Conservation (phyloP, 495 filamentous ascomycete genomes). For the Aspergillus olivimuriae region DNA sequence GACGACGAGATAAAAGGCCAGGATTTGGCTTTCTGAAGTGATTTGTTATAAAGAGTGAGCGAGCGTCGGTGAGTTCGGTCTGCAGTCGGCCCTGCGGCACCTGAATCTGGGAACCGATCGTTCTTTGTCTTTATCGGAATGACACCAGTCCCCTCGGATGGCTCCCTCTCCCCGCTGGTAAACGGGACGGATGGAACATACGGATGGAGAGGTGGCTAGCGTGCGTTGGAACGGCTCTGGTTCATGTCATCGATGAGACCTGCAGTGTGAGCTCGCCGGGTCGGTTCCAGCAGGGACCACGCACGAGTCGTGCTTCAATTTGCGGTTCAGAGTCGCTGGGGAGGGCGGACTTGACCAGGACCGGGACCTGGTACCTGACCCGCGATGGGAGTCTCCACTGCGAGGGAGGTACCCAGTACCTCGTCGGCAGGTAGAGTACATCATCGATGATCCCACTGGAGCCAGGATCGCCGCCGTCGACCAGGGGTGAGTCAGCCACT, state of each 20-base stretch:
- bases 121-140: slow-evolving; percentile 13
- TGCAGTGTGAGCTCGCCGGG: neutral
- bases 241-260: neutral
- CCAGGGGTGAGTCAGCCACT: slow-evolving; percentile 7
- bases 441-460: neutral
- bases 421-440: neutral
- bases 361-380: too few species aligned
- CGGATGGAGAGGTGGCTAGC: neutral
- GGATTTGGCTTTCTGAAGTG: slow-evolving; percentile 19
- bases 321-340: too few species aligned
- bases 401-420: too few species aligned
- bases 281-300: neutral
- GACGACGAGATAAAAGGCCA: slow-evolving; percentile 15
- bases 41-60: slow-evolving; percentile 28
- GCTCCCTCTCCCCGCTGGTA: neutral
- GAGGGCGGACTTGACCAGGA: too few species aligned
- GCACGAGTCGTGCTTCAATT: too few species aligned
- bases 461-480: neutral
- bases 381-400: too few species aligned
- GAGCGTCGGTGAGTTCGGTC: too few species aligned
- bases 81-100: too few species aligned
- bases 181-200: slow-evolving; percentile 9
- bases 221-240: neutral
- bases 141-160: slow-evolving; percentile 7
- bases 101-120: slow-evolving; percentile 1